Evolutionary conservation across 2,329 filamentous ascomycete genomes (phyloP).

Genomic region (Claviceps fusiformis): DNA sequence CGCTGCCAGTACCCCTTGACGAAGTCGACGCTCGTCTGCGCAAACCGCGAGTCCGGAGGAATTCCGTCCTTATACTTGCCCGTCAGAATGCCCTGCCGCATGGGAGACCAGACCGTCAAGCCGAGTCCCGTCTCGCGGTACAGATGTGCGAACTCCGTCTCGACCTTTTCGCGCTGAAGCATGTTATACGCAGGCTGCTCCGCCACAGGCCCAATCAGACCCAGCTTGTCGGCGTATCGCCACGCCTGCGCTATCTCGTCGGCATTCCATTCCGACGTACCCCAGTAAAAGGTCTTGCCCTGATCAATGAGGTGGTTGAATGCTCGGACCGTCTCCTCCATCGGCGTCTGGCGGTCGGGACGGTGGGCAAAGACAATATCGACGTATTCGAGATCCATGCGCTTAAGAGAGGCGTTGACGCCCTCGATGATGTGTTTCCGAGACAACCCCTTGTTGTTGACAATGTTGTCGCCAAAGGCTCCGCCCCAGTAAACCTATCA

Average conservation of each 20-base stretch:
- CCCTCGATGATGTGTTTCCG: slow-evolving; percentile 60
- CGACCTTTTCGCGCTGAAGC: slow-evolving; percentile 46
- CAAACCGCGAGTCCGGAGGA: slow-evolving; percentile 44
- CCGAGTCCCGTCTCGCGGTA: slow-evolving; percentile 48
- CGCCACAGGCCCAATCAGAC: slow-evolving; percentile 48
- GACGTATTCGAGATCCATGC: slow-evolving; percentile 45
- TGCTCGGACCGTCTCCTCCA: slow-evolving; percentile 56
- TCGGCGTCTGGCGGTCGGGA: slow-evolving; percentile 52
- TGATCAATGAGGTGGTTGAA: slow-evolving; percentile 58
- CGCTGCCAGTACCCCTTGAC: slow-evolving; percentile 38
- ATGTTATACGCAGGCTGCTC: slow-evolving; percentile 58
- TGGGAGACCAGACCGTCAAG: slow-evolving; percentile 48
- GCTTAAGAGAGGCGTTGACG: slow-evolving; percentile 42
- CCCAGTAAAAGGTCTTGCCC: slow-evolving; percentile 59
- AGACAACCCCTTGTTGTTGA: slow-evolving; percentile 55
- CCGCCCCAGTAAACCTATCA: slow-evolving; percentile 49
- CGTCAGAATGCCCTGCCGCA: slow-evolving; percentile 44
- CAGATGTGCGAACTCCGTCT: slow-evolving; percentile 46
- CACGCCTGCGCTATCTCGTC: slow-evolving; percentile 52
- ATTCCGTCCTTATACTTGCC: slow-evolving; percentile 56
- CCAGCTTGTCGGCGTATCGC: slow-evolving; percentile 44
- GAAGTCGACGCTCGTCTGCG: slow-evolving; percentile 40
- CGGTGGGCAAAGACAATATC: slow-evolving; percentile 58
- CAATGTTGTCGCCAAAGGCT: slow-evolving; percentile 44
- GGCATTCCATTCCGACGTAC: slow-evolving; percentile 54